These are phyloP conservation scores for Scytalidium sp. DNA, from an alignment of 2,329 filamentous ascomycete species.

Conservation along the genomic window DNA sequence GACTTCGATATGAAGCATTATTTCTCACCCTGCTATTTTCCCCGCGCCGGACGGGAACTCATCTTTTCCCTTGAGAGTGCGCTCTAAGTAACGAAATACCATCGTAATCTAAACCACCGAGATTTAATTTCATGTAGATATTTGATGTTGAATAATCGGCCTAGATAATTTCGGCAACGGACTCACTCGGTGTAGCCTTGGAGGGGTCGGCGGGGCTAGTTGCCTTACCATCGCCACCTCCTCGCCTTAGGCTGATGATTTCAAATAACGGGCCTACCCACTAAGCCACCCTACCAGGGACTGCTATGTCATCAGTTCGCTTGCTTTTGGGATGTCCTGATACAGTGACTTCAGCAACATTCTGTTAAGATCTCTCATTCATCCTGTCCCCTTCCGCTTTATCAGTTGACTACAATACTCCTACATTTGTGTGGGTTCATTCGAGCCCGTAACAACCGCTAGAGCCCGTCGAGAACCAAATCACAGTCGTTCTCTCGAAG, in stretches of 20 bases:
- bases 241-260: background rate
- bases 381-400: background rate
- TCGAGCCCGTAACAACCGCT: background rate
- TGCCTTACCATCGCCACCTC: background rate
- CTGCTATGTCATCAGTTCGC: constrained; percentile 15
- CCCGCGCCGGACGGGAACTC: too few species aligned
- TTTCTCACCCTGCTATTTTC: too few species aligned
- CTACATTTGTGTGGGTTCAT: background rate
- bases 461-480: background rate
- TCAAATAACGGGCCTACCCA: background rate
- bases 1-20: too few species aligned
- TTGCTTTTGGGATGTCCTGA: constrained; percentile 15
- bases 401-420: background rate
- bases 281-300: background rate
- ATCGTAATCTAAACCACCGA: too few species aligned
- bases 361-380: constrained; percentile 1
- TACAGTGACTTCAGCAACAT: constrained; percentile 10
- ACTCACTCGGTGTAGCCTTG: background rate
- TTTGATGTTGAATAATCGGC: background rate
- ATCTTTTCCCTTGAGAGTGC: too few species aligned
- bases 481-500: background rate
- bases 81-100: too few species aligned
- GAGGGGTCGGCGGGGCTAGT: background rate
- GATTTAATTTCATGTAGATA: background rate
- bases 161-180: background rate